Conservation (phyloP, 345 rosid species). For the Citrus trifoliata region DNA sequence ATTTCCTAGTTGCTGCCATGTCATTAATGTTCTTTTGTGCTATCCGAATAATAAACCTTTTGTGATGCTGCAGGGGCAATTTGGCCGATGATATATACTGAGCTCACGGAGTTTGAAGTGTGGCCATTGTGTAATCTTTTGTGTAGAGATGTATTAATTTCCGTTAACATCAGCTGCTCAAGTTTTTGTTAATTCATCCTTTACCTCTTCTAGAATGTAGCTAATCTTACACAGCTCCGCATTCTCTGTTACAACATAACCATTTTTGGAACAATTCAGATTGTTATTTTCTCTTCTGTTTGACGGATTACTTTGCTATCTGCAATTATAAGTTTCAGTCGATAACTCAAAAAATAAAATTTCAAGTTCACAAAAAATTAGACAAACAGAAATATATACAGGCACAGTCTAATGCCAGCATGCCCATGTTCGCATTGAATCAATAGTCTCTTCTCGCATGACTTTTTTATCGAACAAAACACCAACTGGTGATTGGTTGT, state of each 20-base stretch:
- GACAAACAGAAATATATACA: not conserved
- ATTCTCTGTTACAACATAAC: too few species aligned
- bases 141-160: constrained; percentile 11
- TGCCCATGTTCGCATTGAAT: too few species aligned
- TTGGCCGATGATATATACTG: not conserved
- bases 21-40: not conserved
- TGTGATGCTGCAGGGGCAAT: constrained; percentile 14
- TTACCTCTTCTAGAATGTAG: constrained; percentile 6
- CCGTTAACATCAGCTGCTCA: not conserved
- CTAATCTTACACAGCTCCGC: too few species aligned
- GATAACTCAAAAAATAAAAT: too few species aligned
- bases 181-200: not conserved
- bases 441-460: too few species aligned
- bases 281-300: not conserved
- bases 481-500: too few species aligned
- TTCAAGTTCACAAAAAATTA: too few species aligned
- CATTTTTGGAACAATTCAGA: not conserved
- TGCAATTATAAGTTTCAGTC: not conserved
- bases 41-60: not conserved
- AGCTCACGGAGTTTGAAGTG: not conserved
- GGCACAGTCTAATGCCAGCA: not conserved
- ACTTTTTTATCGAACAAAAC: too few species aligned
- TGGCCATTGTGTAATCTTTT: not conserved
- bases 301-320: not conserved
- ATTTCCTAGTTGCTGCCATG: not conserved